Evolutionary conservation across 2,329 filamentous ascomycete species (phyloP).

Genomic region (Alternaria alternata): DNA sequence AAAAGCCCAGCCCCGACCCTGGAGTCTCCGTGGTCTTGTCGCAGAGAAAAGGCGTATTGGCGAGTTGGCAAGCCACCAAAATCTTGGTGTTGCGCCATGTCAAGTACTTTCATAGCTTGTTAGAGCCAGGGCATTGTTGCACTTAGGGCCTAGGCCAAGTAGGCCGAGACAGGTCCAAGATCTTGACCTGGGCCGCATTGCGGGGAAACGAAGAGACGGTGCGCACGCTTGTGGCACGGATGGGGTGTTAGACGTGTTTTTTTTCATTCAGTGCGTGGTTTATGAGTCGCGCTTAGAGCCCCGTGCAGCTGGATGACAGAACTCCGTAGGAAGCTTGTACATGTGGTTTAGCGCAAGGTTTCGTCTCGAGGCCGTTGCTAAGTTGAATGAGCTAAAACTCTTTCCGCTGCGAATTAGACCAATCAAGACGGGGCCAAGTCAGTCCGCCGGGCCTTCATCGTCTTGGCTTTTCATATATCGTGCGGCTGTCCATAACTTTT

Average conservation of each 20-base stretch:
- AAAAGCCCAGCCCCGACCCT: conserved; percentile 14
- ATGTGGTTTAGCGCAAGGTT: conserved; percentile 18
- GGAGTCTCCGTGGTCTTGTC: conserved; percentile 29
- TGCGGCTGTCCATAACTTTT: background rate
- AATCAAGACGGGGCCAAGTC: conserved; percentile 28
- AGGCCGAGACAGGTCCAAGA: conserved; percentile 29
- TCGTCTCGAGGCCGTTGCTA: conserved; percentile 28
- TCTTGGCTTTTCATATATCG: conserved; percentile 24
- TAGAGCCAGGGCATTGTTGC: conserved; percentile 16
- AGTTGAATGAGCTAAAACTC: conserved; percentile 1
- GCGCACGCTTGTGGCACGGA: conserved; percentile 13
- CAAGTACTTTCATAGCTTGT: conserved; percentile 15
- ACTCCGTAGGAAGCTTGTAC: conserved; percentile 4
- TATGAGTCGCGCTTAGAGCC: conserved; percentile 12
- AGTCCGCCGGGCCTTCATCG: conserved; percentile 1
- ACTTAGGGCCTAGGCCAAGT: conserved; percentile 30
- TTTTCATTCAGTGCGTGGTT: conserved; percentile 14
- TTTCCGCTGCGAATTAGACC: conserved; percentile 12
- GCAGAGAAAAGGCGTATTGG: conserved; percentile 27
- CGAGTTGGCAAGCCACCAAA: conserved; percentile 39
- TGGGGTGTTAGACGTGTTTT: conserved; percentile 14
- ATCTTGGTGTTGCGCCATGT: conserved; percentile 25
- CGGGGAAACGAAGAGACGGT: conserved; percentile 11
- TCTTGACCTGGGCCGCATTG: conserved; percentile 21
- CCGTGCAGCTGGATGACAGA: conserved; percentile 2